A percentile compares a stretch with the other conserved stretches of the same genome.
phyloP scores from a whole-genome alignment of 805 yeast genomes.

The Metschnikowia anglica region DNA sequence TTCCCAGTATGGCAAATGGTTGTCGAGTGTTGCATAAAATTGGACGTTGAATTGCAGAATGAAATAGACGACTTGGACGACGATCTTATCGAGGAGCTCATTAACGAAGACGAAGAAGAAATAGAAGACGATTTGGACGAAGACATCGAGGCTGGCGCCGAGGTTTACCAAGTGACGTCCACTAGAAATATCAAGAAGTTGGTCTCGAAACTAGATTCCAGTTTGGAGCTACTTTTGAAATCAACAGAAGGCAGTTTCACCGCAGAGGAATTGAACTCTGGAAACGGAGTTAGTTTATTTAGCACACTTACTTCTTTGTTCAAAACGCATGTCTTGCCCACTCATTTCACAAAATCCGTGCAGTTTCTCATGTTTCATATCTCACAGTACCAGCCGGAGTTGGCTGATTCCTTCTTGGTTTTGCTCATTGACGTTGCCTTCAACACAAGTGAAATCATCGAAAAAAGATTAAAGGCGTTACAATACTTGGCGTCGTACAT shows the following conservation, averaged over 20 bases:
- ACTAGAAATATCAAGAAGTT: conserved; percentile 51
- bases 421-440: conserved; percentile 81
- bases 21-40: conserved; percentile 74
- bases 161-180: conserved; percentile 33
- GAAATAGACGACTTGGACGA: conserved; percentile 84
- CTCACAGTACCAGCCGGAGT: conserved; percentile 77
- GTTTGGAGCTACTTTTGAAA: conserved; percentile 57
- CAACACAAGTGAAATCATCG: conserved; percentile 62
- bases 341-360: conserved; percentile 85
- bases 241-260: conserved; percentile 51
- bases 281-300: conserved; percentile 66
- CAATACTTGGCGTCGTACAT: conserved; percentile 89
- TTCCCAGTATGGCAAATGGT: conserved; percentile 76
- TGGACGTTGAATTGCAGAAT: conserved; percentile 90
- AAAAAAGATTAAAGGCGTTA: conserved; percentile 81
- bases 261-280: conserved; percentile 51
- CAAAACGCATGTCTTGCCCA: conserved; percentile 80
- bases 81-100: conserved; percentile 52
- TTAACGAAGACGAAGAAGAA: conserved; percentile 48
- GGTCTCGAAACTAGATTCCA: conserved; percentile 68
- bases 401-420: conserved; percentile 82
- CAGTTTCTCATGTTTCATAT: conserved; percentile 82
- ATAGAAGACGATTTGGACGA: conserved; percentile 32
- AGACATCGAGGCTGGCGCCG: conserved; percentile 32
- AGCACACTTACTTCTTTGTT: conserved; percentile 74